Base-by-base conservation (phyloP, 805 yeast species). In the Yamadazyma takamatsuzukensis region DNA sequence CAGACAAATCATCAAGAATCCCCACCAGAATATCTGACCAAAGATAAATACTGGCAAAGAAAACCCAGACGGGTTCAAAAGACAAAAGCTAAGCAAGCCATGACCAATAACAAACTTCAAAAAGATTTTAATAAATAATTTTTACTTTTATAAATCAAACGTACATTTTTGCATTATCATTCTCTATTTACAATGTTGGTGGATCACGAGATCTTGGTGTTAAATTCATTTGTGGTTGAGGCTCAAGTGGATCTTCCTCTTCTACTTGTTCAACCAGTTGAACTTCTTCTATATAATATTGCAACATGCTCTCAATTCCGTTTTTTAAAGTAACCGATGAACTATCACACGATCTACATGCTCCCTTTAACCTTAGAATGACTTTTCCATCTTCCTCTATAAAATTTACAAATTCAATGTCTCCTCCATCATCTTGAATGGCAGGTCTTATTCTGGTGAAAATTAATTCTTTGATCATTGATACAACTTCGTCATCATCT, bases 371-470 rank as follows among this genome's bases (percentile, higher is more conserved):
- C 51, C 72, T 72, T 46, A 80, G 64, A 34, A 61, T 68, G 1
- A 79, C 85, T 1, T 72, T 67, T 6, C 87, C 87, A 3, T 63
- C 50, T 6, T 69, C 70, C 40, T 76, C 78, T 13, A 42, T 44
- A 48, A 80, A 79, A 1, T 64, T 62, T 21, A 80, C 76, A 56
- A 78, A 80, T 46, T 78, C 84, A 27, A 80, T 72, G 48, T 80
- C 87, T 4, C 87, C 87, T 28, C 87, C 87, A 48, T 80, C 87
- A 39, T 80, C 87, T 51, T 78, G 84, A 40, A 80, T 69, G 0
- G 86, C 85, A 2, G 87, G 87, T 51, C 83, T 70, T 30, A 80
- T 80, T 49, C 83, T 68, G 1, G 87, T 80, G 51, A 77, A 78
- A 22, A 80, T 76, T 42, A 80, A 58, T 52, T 80, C 87, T 44